phyloP scores from a whole-genome alignment of 345 rosid species.

The Populus davidiana region DNA sequence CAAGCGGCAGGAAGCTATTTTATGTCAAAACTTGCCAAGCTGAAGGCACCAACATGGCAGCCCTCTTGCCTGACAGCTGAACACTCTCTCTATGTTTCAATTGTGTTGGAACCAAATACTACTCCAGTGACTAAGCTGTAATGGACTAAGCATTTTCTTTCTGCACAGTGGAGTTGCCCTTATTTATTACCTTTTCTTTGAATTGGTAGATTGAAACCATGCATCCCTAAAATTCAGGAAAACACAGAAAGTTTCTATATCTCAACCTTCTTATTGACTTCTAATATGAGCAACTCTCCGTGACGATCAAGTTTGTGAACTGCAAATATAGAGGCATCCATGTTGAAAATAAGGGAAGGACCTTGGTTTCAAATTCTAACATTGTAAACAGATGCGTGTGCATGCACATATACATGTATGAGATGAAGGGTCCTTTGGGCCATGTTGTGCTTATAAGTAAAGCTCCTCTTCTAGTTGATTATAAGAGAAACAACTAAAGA shows the following conservation, averaged over 20 bases:
- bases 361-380: not conserved
- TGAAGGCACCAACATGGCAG: not conserved
- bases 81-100: conserved; percentile 2
- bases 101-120: not conserved
- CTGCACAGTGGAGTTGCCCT: not conserved
- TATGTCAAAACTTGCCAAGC: conserved; percentile 15
- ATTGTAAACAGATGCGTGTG: not conserved
- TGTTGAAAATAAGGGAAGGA: not conserved
- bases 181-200: not conserved
- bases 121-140: not conserved
- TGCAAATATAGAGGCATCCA: not conserved
- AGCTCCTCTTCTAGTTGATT: no score
- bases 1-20: not conserved
- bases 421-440: no score
- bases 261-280: not conserved
- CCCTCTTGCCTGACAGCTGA: conserved; percentile 11
- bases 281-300: not conserved
- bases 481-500: no score
- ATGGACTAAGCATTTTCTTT: not conserved
- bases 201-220: not conserved
- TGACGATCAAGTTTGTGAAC: not conserved
- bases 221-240: not conserved
- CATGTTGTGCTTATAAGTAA: no score
- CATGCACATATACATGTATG: no score
- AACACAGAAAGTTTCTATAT: no score